Conservation (phyloP, 2,329 filamentous ascomycete species). For the Ascochyta lentis region DNA sequence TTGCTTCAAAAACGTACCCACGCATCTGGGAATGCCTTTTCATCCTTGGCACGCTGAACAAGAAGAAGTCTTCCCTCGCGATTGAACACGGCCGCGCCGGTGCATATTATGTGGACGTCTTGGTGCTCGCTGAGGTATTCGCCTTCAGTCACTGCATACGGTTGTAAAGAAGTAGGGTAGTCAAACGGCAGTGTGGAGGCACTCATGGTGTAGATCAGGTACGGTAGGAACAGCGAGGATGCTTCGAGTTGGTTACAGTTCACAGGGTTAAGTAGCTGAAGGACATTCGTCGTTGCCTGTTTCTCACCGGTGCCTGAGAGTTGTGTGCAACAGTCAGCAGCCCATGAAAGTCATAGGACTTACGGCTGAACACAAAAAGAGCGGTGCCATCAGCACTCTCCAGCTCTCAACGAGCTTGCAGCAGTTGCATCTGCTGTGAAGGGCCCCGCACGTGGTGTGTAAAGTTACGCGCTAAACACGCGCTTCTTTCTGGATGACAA, state of each 20-base stretch:
- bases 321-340: not conserved
- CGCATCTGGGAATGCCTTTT: slow-evolving; percentile 42
- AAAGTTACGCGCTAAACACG: slow-evolving; percentile 15
- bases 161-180: slow-evolving; percentile 31
- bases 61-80: slow-evolving; percentile 41
- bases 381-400: not conserved
- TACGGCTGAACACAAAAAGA: not conserved
- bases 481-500: slow-evolving; percentile 18
- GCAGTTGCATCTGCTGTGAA: not conserved
- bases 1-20: slow-evolving; percentile 36
- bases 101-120: slow-evolving; percentile 36
- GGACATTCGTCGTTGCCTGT: slow-evolving; percentile 5
- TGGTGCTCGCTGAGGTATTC: slow-evolving; percentile 37
- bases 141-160: slow-evolving; percentile 38
- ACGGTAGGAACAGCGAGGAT: not conserved
- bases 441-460: slow-evolving; percentile 12
- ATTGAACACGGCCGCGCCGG: slow-evolving; percentile 44
- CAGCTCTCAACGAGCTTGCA: not conserved
- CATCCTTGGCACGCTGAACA: slow-evolving; percentile 45
- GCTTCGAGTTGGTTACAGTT: not conserved
- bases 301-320: slow-evolving; percentile 6
- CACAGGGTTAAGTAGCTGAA: not conserved
- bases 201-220: slow-evolving; percentile 7
- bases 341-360: not conserved
- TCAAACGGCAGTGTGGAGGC: slow-evolving; percentile 20